These are phyloP conservation scores for Lachancea thermotolerans DNA, from an alignment of 805 yeast species.

Conservation along the genomic window DNA sequence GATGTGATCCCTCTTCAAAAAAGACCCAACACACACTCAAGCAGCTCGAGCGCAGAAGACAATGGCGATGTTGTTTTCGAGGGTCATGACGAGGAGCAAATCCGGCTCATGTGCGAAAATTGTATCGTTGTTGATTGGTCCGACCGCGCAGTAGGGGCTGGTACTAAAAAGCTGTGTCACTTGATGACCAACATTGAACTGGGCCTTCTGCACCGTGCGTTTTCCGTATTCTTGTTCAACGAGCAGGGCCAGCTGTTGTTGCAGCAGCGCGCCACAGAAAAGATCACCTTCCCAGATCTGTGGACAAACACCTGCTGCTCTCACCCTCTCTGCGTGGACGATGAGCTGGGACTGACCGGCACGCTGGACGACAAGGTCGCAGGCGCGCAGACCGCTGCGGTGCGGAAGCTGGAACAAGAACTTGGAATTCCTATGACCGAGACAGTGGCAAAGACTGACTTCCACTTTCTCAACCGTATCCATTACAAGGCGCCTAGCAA, in stretches of 20 bases:
- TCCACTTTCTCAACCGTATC: slow-evolving; percentile 84
- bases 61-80: slow-evolving; percentile 46
- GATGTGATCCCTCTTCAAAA: slow-evolving; percentile 59
- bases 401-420: slow-evolving; percentile 88
- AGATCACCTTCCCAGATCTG: slow-evolving; percentile 91
- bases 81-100: slow-evolving; percentile 93
- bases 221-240: slow-evolving; percentile 89
- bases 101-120: slow-evolving; percentile 89
- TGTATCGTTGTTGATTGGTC: slow-evolving; percentile 89
- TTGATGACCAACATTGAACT: slow-evolving; percentile 77
- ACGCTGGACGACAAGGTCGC: slow-evolving; percentile 51
- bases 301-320: slow-evolving; percentile 99
- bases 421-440: slow-evolving; percentile 63
- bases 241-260: slow-evolving; percentile 66
- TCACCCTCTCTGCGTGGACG: slow-evolving; percentile 81
- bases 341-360: slow-evolving; percentile 61
- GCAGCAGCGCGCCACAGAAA: slow-evolving; percentile 94
- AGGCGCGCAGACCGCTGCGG: slow-evolving; percentile 86
- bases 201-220: slow-evolving; percentile 92
- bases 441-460: slow-evolving; percentile 55
- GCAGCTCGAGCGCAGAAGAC: slow-evolving; percentile 26
- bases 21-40: slow-evolving; percentile 51
- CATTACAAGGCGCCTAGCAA: slow-evolving; percentile 86
- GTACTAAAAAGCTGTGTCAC: slow-evolving; percentile 85
- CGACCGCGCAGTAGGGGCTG: slow-evolving; percentile 87